Evolutionary conservation across 163 green algal genomes (phyloP), one percentile per base, ranked within the genome.

Genomic region (Trebouxiophyceae sp.): DNA sequence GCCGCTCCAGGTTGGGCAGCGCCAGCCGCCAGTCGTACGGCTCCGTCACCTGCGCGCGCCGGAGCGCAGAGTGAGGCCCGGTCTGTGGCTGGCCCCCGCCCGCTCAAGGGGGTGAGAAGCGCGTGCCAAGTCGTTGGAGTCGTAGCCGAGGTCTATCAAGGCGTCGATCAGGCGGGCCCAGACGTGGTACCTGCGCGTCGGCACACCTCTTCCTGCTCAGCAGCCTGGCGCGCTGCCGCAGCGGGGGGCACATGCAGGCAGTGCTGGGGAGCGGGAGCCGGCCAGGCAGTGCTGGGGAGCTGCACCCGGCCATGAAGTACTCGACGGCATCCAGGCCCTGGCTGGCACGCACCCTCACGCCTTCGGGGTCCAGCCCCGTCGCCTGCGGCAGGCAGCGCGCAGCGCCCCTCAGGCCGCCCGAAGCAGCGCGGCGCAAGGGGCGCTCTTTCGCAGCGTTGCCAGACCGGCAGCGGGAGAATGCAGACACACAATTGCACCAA

Each of bases 1-100:
- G 71, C 27, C 67, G 50, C 68, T 96, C 73, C 71, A 92, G 71
- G 30, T 82, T 60, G 4, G 76, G 71, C 24, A 88, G 66, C 6
- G 77, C 68, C 64, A 96, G 78, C n/a, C 89, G 75, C 89, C 88
- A 96, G 69, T 96, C 89, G 65, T 91, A 95, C 24, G 84, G 71
- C 67, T 83, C 70, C 24, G 77, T 72, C 28, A 65, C 54, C 63
- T 82, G 60, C 33, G 80, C 45, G 56, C 56, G 2, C 12, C n/a
- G n/a, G n/a, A n/a, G n/a, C n/a, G n/a, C n/a, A n/a, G n/a, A n/a
- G n/a, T n/a, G n/a, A n/a, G n/a, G n/a, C n/a, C n/a, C n/a, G n/a
- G n/a, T n/a, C n/a, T n/a, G n/a, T n/a, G n/a, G n/a, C n/a, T n/a
- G n/a, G n/a, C n/a, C n/a, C n/a, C n/a, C n/a, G n/a, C n/a, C n/a